Percentiles rank a stretch among this genome's conserved stretches.
Evolutionary conservation across 306 rosid genomes (phyloP).

Genomic region (Cucurbita pepo): DNA sequence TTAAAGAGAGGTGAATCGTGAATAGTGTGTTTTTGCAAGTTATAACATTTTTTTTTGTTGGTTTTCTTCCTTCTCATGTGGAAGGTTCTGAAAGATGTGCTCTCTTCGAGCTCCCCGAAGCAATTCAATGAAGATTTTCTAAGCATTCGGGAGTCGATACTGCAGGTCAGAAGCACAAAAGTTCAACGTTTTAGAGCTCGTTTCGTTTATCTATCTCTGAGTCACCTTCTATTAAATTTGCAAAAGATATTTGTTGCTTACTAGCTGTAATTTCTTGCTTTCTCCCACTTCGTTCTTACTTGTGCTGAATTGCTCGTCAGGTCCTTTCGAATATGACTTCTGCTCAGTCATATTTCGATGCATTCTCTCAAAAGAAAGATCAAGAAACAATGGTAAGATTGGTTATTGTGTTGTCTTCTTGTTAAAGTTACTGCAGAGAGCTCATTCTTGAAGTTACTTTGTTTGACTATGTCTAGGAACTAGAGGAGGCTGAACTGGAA

Average conservation of each 20-base stretch:
- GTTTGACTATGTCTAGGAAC: constrained; percentile 34
- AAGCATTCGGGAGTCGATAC: constrained; percentile 57
- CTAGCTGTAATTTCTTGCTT: neutral
- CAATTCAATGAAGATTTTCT: constrained; percentile 46
- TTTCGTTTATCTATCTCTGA: neutral
- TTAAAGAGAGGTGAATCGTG: neutral
- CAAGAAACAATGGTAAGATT: constrained; percentile 50
- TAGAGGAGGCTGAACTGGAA: constrained; percentile 88
- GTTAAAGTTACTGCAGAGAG: neutral
- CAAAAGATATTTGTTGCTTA: neutral
- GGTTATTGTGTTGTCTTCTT: constrained; percentile 7
- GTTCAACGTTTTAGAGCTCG: neutral
- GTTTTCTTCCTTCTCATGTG: neutral
- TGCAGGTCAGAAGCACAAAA: constrained; percentile 39
- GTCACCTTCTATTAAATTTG: neutral
- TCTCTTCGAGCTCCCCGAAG: constrained; percentile 42
- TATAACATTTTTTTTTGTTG: neutral
- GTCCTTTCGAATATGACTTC: constrained; percentile 66
- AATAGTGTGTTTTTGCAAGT: neutral
- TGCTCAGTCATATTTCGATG: constrained; percentile 60
- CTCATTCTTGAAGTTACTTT: constrained; percentile 2
- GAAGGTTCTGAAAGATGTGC: constrained; percentile 59
- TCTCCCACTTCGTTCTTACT: constrained; percentile 4
- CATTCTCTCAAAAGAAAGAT: constrained; percentile 50
- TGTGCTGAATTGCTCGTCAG: constrained; percentile 22